A percentile compares a stretch with the other conserved stretches of the same genome.
Conservation (phyloP, 306 rosid species). For the Datisca glomerata region DNA sequence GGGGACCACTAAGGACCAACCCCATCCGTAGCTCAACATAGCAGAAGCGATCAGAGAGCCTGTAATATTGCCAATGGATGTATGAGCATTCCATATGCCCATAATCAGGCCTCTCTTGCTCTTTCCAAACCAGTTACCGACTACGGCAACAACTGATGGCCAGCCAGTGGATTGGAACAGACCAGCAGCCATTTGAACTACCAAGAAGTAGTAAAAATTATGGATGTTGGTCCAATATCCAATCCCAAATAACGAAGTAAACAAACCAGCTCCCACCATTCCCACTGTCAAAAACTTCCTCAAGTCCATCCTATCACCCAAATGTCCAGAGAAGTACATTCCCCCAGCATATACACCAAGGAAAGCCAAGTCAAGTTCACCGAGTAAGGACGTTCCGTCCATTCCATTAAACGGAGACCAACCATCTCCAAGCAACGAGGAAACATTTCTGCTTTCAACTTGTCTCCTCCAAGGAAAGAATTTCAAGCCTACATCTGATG, state of each 20-base stretch:
- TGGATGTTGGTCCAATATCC: constrained; percentile 86
- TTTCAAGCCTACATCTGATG: constrained; percentile 29
- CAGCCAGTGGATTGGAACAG: constrained; percentile 95
- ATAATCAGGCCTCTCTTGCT: constrained; percentile 89
- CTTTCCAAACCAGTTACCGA: constrained; percentile 97
- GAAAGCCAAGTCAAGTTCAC: constrained; percentile 87
- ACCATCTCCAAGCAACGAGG: constrained; percentile 42
- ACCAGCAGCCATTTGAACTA: constrained; percentile 76
- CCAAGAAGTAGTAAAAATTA: constrained; percentile 53
- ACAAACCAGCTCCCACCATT: constrained; percentile 86
- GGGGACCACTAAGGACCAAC: constrained; percentile 88
- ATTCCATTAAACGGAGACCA: constrained; percentile 84
- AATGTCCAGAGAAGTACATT: constrained; percentile 93
- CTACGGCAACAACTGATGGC: constrained; percentile 96
- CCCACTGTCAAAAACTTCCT: constrained; percentile 78
- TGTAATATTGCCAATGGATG: constrained; percentile 83
- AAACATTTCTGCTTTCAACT: constrained; percentile 17
- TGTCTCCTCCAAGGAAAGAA: constrained; percentile 18
- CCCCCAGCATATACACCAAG: constrained; percentile 79
- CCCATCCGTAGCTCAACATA: constrained; percentile 83
- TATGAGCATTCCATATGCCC: constrained; percentile 99
- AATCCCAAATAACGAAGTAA: constrained; percentile 71
- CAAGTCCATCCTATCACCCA: constrained; percentile 69
- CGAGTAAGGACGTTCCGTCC: constrained; percentile 79
- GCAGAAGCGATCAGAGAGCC: constrained; percentile 91